A percentile compares a stretch with the other conserved stretches of the same genome.
These are phyloP conservation scores for Aschersonia sp. DNA, from an alignment of 2,329 filamentous ascomycete species.

Conservation along the genomic window DNA sequence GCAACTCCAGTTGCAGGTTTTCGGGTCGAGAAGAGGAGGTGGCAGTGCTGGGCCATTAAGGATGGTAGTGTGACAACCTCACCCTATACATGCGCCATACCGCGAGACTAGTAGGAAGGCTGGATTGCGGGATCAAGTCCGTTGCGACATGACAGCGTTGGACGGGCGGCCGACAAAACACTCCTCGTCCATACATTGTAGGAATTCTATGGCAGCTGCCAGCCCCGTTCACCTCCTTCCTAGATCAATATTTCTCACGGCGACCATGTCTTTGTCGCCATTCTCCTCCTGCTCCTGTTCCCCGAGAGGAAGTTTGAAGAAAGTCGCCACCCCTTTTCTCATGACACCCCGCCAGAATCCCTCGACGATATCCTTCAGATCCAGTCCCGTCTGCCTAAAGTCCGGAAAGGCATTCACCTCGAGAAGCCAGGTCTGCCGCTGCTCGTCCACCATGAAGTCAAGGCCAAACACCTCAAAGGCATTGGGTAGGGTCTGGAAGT, in stretches of 20 bases:
- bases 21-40: no score
- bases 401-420: conserved; percentile 96
- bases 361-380: conserved; percentile 55
- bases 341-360: conserved; percentile 68
- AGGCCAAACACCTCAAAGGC: conserved; percentile 87
- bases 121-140: no score
- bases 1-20: no score
- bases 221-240: conserved; percentile 22
- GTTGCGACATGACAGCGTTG: no score
- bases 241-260: conserved; percentile 38
- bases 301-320: conserved; percentile 36
- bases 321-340: conserved; percentile 47
- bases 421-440: conserved; percentile 56
- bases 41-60: no score
- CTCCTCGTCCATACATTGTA: neutral
- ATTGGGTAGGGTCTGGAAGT: conserved; percentile 82
- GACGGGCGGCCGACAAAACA: no score
- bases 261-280: conserved; percentile 27
- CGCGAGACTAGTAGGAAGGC: no score
- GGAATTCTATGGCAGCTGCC: neutral
- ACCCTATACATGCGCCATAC: no score
- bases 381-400: conserved; percentile 83
- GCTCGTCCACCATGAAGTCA: conserved; percentile 69
- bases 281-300: conserved; percentile 9
- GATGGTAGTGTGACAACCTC: no score